phyloP scores from a whole-genome alignment of 805 yeast species.

The Metschnikowia matae region DNA sequence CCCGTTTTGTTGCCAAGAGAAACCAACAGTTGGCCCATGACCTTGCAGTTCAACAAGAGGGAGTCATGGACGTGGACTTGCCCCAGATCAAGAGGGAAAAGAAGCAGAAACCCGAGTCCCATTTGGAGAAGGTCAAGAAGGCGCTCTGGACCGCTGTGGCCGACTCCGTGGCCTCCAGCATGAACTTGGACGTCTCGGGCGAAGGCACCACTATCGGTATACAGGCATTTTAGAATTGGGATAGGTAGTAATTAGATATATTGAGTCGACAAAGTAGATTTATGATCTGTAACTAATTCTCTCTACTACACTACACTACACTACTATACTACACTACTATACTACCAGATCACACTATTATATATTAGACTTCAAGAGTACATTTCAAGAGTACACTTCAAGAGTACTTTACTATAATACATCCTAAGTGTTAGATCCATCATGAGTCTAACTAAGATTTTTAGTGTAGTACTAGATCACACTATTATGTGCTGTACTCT shows the following conservation, averaged over 20 bases:
- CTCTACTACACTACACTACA: no score
- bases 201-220: conserved; percentile 86
- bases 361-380: no score
- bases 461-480: no score
- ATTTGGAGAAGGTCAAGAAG: conserved; percentile 50
- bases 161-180: conserved; percentile 46
- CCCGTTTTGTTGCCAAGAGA: conserved; percentile 64
- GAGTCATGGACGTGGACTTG: conserved; percentile 48
- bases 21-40: conserved; percentile 44
- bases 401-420: no score
- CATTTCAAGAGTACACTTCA: no score
- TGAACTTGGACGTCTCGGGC: conserved; percentile 45
- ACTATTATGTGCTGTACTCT: no score
- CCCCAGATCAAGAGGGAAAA: conserved; percentile 14
- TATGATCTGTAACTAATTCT: neutral
- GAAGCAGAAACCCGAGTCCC: conserved; percentile 21
- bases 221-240: conserved; percentile 45
- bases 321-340: no score
- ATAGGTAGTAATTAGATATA: neutral
- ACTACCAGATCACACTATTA: no score
- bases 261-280: neutral
- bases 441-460: no score
- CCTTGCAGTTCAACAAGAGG: conserved; percentile 37
- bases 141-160: conserved; percentile 73
- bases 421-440: no score